Evolutionary conservation across 1,139 yeast species (phyloP), one percentile per base, ranked within the genome.

Genomic region (Kluyveromyces sp.): DNA sequence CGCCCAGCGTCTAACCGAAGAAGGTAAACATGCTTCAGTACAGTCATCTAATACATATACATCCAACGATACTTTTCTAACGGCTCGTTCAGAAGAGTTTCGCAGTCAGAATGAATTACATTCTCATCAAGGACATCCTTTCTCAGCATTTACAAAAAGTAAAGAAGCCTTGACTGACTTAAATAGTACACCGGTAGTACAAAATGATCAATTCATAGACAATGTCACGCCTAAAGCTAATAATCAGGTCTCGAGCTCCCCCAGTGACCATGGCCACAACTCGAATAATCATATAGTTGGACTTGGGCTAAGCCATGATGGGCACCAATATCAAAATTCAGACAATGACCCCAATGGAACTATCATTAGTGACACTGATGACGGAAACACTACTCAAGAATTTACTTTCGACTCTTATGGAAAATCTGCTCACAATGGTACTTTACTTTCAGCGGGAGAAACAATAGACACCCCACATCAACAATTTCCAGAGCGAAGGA

Each of bases 1-100:
- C 4, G 43, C 39, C 15, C 43, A 35, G 15, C 29, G 43, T 27
- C 15, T 41, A 15, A 35, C 38, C 7, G 35, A 28, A n/a, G 38
- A 41, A n/a, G 31, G 41, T 25, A 34, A 34, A 15, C 43, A 41
- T 25, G 28, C 27, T 15, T 41, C 43, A 15, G 25, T 41, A 26
- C 34, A 26, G 34, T 41, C 43, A 10, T 29, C 39, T 4, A 35
- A 26, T 27, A 41, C 43, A 3, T 35, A 34, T n/a, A 35, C 33
- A 7, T 41, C 43, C 4, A 41, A 25, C 4, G 38, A 27, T 25
- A 34, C 39, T 7, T 41, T 41, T 41, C 27, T 35, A 7, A 41
- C 43, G 5, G 43, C 43, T 3, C 27, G n/a, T 29, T 41, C 43
- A 8, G 34, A 34, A 15, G 39, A 41, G 21, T 3, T 8, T 7